Percentiles rank a stretch among this genome's conserved stretches.
Conservation (phyloP, 768 basidiomycete species). For the Suillus subalutaceus region DNA sequence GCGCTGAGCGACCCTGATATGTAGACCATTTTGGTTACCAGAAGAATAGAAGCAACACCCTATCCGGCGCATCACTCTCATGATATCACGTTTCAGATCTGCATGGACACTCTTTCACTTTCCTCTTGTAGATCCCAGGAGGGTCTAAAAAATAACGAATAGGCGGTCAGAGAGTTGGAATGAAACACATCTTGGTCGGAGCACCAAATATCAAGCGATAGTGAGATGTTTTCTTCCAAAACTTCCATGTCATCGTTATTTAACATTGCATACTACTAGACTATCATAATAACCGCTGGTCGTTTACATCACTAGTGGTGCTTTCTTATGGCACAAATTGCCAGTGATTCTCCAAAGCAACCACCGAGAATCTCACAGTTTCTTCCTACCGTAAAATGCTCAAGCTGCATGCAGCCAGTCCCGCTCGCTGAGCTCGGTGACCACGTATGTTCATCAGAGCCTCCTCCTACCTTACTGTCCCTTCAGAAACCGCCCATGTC, state of each 20-base stretch:
- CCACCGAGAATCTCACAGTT: slow-evolving; percentile 55
- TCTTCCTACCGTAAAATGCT: slow-evolving; percentile 85
- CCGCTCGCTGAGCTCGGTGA: slow-evolving; percentile 75
- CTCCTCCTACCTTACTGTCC: slow-evolving; percentile 42
- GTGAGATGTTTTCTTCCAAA: background rate
- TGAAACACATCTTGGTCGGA: background rate
- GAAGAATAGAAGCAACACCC: background rate
- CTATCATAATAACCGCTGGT: slow-evolving; percentile 17
- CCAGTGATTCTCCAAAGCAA: slow-evolving; percentile 15
- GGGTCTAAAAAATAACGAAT: background rate
- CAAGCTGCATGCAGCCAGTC: slow-evolving; percentile 71
- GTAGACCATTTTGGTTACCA: background rate
- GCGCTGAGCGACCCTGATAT: too few relatives aligned
- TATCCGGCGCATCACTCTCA: background rate
- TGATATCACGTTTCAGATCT: background rate
- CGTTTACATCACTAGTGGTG: slow-evolving; percentile 14
- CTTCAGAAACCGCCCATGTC: slow-evolving; percentile 39
- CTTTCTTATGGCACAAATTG: slow-evolving; percentile 27
- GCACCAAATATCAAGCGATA: slow-evolving; percentile 1
- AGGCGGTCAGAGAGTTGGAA: background rate
- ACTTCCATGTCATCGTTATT: slow-evolving; percentile 8
- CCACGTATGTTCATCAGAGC: slow-evolving; percentile 68
- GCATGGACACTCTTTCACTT: background rate
- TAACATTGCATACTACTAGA: slow-evolving; percentile 5
- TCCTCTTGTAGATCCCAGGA: background rate